These are phyloP conservation scores for Melocanna baccifera DNA, from an alignment of 176 grass and related monocot species.

Conservation along the genomic window DNA sequence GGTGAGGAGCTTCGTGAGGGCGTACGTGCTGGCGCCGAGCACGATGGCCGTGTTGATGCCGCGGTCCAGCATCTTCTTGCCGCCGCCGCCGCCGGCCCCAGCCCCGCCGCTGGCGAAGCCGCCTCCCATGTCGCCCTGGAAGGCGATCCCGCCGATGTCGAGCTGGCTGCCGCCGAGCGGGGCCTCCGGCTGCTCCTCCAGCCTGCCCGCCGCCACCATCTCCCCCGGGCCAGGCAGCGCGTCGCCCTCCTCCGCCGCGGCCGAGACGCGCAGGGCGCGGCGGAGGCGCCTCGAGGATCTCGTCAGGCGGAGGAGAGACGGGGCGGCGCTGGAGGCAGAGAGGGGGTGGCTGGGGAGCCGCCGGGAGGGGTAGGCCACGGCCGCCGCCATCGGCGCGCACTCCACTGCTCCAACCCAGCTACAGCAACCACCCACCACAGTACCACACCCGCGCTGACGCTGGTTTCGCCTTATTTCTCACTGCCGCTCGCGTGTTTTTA, in stretches of 20 bases:
- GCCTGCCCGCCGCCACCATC: background rate
- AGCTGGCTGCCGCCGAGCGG: conserved; percentile 24
- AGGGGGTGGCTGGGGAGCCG: background rate
- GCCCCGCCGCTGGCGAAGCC: conserved; percentile 1
- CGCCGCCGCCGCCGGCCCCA: background rate
- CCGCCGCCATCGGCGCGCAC: conserved; percentile 9
- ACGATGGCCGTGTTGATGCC: conserved; percentile 85
- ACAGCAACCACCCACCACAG: background rate
- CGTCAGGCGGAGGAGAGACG: conserved; percentile 18
- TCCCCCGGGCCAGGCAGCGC: conserved; percentile 29
- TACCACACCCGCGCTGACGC: background rate
- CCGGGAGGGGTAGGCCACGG: conserved; percentile 25
- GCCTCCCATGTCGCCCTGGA: conserved; percentile 41
- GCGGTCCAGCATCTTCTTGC: conserved; percentile 53
- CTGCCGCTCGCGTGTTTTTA: background rate
- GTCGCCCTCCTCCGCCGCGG: conserved; percentile 22
- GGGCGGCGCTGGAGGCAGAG: background rate
- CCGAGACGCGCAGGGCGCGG: background rate
- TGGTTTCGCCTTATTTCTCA: background rate
- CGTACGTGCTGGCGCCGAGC: conserved; percentile 82
- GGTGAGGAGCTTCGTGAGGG: conserved; percentile 89
- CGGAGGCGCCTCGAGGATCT: conserved; percentile 20
- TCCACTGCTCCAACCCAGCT: background rate
- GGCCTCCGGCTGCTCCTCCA: conserved; percentile 38
- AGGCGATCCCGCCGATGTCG: conserved; percentile 45